Evolutionary conservation across 2,329 filamentous ascomycete genomes (phyloP).

Genomic region (Dactylellina leptospora): DNA sequence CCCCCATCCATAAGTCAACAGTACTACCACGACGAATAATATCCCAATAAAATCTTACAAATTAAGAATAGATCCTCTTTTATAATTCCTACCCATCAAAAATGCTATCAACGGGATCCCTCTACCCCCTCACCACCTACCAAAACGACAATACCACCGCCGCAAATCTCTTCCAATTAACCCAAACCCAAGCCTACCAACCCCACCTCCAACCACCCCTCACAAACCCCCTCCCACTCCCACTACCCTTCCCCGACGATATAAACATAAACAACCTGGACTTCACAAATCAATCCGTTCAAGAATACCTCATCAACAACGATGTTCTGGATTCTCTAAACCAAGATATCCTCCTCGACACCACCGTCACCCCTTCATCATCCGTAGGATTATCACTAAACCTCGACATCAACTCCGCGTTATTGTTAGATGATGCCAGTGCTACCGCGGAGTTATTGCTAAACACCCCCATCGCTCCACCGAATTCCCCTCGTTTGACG

Average conservation of each 20-base stretch:
- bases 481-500: conserved; percentile 1
- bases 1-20: too few relatives aligned
- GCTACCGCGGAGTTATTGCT: conserved; percentile 16
- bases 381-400: too few relatives aligned
- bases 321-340: conserved; percentile 26
- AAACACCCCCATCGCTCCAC: conserved; percentile 18
- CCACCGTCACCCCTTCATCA: neutral
- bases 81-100: too few relatives aligned
- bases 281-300: conserved; percentile 37
- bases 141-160: conserved; percentile 8
- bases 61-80: too few relatives aligned
- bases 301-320: conserved; percentile 47
- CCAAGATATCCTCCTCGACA: neutral
- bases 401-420: neutral
- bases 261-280: conserved; percentile 15
- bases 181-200: conserved; percentile 4
- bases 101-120: neutral
- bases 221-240: neutral
- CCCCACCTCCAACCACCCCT: conserved; percentile 1
- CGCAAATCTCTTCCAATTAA: conserved; percentile 19
- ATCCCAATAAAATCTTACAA: too few relatives aligned
- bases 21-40: too few relatives aligned
- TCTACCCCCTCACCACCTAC: conserved; percentile 1
- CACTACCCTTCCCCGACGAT: conserved; percentile 10
- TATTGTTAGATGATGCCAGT: neutral